phyloP scores from a whole-genome alignment of 2,329 filamentous ascomycete genomes.

The Trichoderma koningii region DNA sequence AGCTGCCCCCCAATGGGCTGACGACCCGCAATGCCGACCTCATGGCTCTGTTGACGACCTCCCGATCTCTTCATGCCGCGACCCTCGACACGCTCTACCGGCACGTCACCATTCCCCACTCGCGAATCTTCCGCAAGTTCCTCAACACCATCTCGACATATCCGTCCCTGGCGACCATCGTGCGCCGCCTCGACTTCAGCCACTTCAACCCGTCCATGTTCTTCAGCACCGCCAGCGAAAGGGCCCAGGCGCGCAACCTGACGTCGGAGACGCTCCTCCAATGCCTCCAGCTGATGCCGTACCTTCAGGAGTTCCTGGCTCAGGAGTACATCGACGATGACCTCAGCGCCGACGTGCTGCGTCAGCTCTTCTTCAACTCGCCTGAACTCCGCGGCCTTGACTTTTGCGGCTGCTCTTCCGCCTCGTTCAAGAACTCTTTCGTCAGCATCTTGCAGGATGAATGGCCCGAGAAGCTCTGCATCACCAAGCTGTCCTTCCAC shows the following conservation, averaged over 20 bases:
- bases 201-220: conserved; percentile 81
- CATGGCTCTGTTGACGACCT: conserved; percentile 74
- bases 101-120: conserved; percentile 81
- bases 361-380: conserved; percentile 69
- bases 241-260: conserved; percentile 72
- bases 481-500: conserved; percentile 73
- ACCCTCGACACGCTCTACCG: conserved; percentile 76
- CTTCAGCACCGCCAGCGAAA: conserved; percentile 74
- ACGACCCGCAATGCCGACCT: conserved; percentile 76
- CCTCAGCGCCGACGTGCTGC: conserved; percentile 66
- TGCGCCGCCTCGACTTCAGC: conserved; percentile 79
- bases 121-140: conserved; percentile 80
- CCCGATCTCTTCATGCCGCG: conserved; percentile 70
- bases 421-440: conserved; percentile 67
- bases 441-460: conserved; percentile 54
- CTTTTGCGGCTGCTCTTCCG: conserved; percentile 74
- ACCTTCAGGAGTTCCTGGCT: conserved; percentile 74
- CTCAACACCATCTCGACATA: conserved; percentile 68
- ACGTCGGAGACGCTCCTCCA: conserved; percentile 71
- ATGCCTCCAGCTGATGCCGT: conserved; percentile 71
- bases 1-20: conserved; percentile 71
- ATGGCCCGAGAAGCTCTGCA: conserved; percentile 57
- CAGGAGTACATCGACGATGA: conserved; percentile 83
- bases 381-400: conserved; percentile 68
- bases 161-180: conserved; percentile 70